Evolutionary conservation across 129 eudicot species (phyloP), one percentile per base, ranked within the genome.

Genomic region (Centella asiatica): DNA sequence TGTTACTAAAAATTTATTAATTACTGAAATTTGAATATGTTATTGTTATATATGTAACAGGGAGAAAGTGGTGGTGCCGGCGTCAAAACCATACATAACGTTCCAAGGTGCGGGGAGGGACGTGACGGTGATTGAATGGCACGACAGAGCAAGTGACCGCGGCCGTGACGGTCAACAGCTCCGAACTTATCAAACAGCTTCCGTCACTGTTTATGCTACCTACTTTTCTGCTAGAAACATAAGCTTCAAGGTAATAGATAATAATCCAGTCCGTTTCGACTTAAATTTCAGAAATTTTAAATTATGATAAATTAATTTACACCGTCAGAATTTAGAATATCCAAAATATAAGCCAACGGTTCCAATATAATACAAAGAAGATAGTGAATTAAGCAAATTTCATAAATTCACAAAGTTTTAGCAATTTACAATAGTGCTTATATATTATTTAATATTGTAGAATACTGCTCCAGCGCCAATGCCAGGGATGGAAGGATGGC

Each of bases 401-500:
- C n/a, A n/a, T n/a, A n/a, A n/a, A n/a, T n/a, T n/a, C n/a, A n/a
- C n/a, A n/a, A n/a, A n/a, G n/a, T n/a, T n/a, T n/a, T n/a, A n/a
- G n/a, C n/a, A n/a, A n/a, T n/a, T n/a, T n/a, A n/a, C n/a, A n/a
- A n/a, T n/a, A n/a, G n/a, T n/a, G n/a, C n/a, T n/a, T n/a, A n/a
- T n/a, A n/a, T n/a, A n/a, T n/a, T n/a, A n/a, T n/a, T n/a, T n/a
- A n/a, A n/a, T n/a, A n/a, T n/a, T n/a, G n/a, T 51, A 92, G 98
- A 92, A 92, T 63, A 92, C 98, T 2, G 95, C 98, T 3, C 98
- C 98, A 44, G 95, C 95, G 1, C 98, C 98, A 0, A 59, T 79
- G 86, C 95, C 95, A 0, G 95, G 95, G 24, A 76, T 92, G 90
- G 80, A 92, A 22, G 95, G 98, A 51, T 77, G 97, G 90, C 98